These are phyloP conservation scores for Geosmithia morbida DNA, from an alignment of 2,329 filamentous ascomycete genomes.

Conservation along the genomic window DNA sequence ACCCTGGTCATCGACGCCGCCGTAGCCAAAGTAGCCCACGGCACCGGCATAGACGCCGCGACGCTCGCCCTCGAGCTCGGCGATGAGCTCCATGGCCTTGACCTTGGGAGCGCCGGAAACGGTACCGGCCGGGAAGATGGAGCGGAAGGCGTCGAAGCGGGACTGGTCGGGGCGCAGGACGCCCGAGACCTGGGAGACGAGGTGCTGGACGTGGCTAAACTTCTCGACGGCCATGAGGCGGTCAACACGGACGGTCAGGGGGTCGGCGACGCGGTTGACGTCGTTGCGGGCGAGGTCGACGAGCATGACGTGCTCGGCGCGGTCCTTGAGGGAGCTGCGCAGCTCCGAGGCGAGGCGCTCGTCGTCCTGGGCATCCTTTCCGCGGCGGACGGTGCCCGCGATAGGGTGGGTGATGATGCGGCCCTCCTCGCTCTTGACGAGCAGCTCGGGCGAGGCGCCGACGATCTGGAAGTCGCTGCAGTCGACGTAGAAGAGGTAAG, in stretches of 20 bases:
- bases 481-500: constrained; percentile 92
- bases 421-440: constrained; percentile 79
- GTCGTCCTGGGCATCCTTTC: constrained; percentile 69
- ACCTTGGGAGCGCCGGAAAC: constrained; percentile 95
- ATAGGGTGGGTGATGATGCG: constrained; percentile 94
- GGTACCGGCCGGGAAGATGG: constrained; percentile 93
- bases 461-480: constrained; percentile 90
- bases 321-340: constrained; percentile 72
- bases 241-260: constrained; percentile 78
- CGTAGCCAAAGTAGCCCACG: constrained; percentile 92
- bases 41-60: constrained; percentile 90
- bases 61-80: constrained; percentile 87
- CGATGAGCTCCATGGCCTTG: constrained; percentile 91
- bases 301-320: constrained; percentile 93
- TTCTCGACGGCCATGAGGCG: constrained; percentile 86
- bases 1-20: constrained; percentile 50
- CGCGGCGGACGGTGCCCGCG: constrained; percentile 85
- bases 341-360: constrained; percentile 64
- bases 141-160: constrained; percentile 88
- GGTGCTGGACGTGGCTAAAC: constrained; percentile 94
- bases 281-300: constrained; percentile 95
- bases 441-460: constrained; percentile 83
- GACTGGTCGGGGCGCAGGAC: constrained; percentile 72
- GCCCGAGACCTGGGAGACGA: constrained; percentile 90
- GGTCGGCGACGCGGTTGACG: constrained; percentile 89